Conservation (phyloP, 176 grass and related monocot genomes). For the Chloris gayana region DNA sequence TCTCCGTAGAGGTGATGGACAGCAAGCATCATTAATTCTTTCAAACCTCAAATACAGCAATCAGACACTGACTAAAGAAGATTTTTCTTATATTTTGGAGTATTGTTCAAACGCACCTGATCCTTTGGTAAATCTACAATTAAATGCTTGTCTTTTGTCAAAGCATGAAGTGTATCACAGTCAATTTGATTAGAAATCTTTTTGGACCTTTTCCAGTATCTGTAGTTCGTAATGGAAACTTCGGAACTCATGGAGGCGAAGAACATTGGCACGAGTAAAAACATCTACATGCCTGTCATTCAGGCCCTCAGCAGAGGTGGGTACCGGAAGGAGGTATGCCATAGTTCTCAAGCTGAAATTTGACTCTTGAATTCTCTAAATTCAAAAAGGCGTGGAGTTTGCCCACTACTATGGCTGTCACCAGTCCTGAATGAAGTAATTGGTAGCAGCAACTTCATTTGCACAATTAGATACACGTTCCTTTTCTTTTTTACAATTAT, state of each 20-base stretch:
- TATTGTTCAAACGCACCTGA: constrained; percentile 73
- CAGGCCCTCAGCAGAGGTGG: constrained; percentile 68
- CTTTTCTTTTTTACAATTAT: not conserved
- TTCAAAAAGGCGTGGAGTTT: not conserved
- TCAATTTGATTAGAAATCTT: constrained; percentile 35
- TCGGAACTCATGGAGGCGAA: constrained; percentile 75
- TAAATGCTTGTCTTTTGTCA: constrained; percentile 24
- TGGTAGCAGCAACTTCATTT: not conserved
- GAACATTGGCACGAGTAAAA: constrained; percentile 49
- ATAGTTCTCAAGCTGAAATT: constrained; percentile 32
- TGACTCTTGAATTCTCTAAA: not conserved
- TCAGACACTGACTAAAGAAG: constrained; percentile 40
- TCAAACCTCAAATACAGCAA: constrained; percentile 55
- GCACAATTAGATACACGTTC: not conserved
- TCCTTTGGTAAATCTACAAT: constrained; percentile 69
- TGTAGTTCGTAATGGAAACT: constrained; percentile 77
- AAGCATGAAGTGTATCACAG: constrained; percentile 32
- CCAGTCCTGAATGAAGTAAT: not conserved
- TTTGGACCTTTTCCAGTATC: constrained; percentile 40
- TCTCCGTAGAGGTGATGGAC: constrained; percentile 67
- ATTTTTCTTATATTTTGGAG: constrained; percentile 83
- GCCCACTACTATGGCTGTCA: not conserved
- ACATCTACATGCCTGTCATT: constrained; percentile 50
- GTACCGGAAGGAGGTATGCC: constrained; percentile 62
- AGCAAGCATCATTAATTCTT: constrained; percentile 69